Base-by-base conservation (phyloP, 2,329 filamentous ascomycete species). In the Aspergillus tanneri region DNA sequence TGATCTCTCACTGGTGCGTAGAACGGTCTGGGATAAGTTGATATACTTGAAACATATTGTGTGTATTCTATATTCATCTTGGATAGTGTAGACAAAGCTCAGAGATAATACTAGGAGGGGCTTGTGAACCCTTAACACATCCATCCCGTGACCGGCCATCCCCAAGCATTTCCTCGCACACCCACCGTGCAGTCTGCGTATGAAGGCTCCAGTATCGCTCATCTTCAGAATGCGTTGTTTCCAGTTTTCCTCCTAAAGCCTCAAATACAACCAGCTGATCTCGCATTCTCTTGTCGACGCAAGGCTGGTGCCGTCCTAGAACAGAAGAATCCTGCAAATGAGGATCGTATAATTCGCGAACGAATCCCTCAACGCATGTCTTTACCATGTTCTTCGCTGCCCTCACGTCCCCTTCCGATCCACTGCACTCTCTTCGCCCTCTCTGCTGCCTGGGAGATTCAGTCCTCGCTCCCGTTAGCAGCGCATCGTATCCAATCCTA, bases 201-300 rank as follows among this genome's bases (percentile, higher is more conserved):
- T 75, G 72, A 16, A 74, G 56, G 54, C 66, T 72, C 64, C 61
- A 65, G 43, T 64, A 61, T 45, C 54, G 50, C 34, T 62, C 57
- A 32, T 64, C 62, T 47, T 65, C 64, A 16, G 43, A 52, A 55
- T 57, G 19, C 49, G 24, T 10, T 12, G 12, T 44, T 19, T 41
- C 21, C 4, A 19, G 41, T 34, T 23, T 23, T 61, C 65, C 55
- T 4, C 78, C 78, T 16, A 85, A 62, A 12, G 78, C 78, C 58
- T 83, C 79, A 48, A 82, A 84, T 0, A 84, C 71, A 1, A 83
- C 76, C 21, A 84, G 54, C 56, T 84, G 81, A 61, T 84, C 82
- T 35, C 77, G 67, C 73, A 82, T 72, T 52, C 74, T 71, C 58
- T 75, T 72, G 55, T 84, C 81, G 3, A 82, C 73, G 54, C 72